Evolutionary conservation across 495 filamentous ascomycete species (phyloP).

Genomic region (Aspergillus steynii): DNA sequence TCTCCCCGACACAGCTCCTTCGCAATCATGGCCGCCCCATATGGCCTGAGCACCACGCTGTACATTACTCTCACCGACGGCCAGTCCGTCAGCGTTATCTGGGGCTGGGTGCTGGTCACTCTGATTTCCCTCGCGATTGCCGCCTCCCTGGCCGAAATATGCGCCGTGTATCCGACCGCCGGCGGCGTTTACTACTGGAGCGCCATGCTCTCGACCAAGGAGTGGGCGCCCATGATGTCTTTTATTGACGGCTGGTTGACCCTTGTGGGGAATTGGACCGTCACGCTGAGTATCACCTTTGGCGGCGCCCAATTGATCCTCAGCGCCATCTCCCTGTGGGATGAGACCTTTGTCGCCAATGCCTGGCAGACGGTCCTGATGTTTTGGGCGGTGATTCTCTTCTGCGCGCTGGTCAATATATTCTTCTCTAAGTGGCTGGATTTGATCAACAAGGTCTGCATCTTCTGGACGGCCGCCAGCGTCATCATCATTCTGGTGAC

Average conservation of each 20-base stretch:
- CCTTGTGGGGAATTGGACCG: constrained; percentile 67
- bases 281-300: constrained; percentile 51
- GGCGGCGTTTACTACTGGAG: constrained; percentile 77
- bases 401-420: constrained; percentile 58
- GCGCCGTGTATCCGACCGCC: constrained; percentile 70
- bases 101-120: constrained; percentile 70
- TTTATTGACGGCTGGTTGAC: constrained; percentile 79
- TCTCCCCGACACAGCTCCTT: constrained; percentile 34
- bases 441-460: constrained; percentile 67
- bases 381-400: constrained; percentile 64
- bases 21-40: constrained; percentile 63
- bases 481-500: constrained; percentile 62
- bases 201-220: constrained; percentile 56
- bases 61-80: constrained; percentile 68
- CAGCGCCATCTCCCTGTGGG: constrained; percentile 60
- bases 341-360: constrained; percentile 61
- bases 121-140: constrained; percentile 70
- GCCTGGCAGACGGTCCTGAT: constrained; percentile 63
- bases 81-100: constrained; percentile 65
- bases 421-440: constrained; percentile 59
- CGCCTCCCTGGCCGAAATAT: constrained; percentile 73
- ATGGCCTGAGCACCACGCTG: constrained; percentile 68
- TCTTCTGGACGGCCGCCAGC: constrained; percentile 63
- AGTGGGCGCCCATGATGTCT: constrained; percentile 63
- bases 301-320: constrained; percentile 61